Conservation (phyloP, 2,329 filamentous ascomycete genomes). For the Ceratocystis huliohia region DNA sequence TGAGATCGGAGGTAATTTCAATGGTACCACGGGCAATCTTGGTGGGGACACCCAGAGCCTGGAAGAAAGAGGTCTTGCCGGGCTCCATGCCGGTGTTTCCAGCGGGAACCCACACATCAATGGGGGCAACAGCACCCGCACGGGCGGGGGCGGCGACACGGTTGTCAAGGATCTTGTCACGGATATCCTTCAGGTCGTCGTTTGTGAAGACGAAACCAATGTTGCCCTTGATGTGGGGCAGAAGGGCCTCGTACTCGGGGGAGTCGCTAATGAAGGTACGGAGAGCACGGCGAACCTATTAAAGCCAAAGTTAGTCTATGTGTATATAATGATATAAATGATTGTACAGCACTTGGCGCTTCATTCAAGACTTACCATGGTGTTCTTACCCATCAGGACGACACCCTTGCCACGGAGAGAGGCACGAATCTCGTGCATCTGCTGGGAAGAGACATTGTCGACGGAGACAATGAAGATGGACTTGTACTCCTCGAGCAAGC, state of each 20-base stretch:
- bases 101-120: conserved; percentile 87
- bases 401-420: conserved; percentile 83
- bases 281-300: conserved; percentile 82
- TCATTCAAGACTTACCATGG: conserved; percentile 58
- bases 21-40: conserved; percentile 99
- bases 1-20: conserved; percentile 96
- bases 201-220: conserved; percentile 99
- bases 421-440: conserved; percentile 99
- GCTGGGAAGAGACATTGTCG: conserved; percentile 99
- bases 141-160: conserved; percentile 94
- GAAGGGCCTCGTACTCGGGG: conserved; percentile 96
- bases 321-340: too few relatives aligned
- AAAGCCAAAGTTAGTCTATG: conserved; percentile 6
- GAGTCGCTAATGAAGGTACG: conserved; percentile 83
- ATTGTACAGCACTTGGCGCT: background rate
- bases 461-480: conserved; percentile 95
- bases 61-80: conserved; percentile 99
- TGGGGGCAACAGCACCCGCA: conserved; percentile 90
- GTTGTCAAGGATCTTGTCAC: conserved; percentile 91
- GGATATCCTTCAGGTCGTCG: conserved; percentile 76
- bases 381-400: conserved; percentile 99
- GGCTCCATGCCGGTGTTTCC: conserved; percentile 99
- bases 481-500: conserved; percentile 88
- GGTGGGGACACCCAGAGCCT: conserved; percentile 99
- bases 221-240: conserved; percentile 93